Evolutionary conservation across 306 rosid genomes (phyloP).

Genomic region (Castanopsis chinensis): DNA sequence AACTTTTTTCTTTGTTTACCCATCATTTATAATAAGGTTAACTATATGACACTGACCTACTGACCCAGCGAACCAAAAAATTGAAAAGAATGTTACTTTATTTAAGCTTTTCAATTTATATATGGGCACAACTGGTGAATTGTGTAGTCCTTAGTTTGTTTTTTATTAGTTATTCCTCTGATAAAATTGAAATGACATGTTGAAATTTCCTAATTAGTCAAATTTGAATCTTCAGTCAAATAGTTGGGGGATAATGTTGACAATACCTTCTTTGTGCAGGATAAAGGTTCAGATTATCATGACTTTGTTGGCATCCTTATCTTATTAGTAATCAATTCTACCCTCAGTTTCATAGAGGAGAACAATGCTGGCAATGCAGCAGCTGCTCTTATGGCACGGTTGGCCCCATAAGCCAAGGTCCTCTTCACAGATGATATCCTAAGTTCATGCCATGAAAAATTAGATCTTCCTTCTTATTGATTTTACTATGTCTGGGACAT

Average conservation of each 20-base stretch:
- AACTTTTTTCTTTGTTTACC: background rate
- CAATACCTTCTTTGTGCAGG: constrained; percentile 34
- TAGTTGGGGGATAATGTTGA: background rate
- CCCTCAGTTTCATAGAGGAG: constrained; percentile 78
- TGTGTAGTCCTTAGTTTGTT: background rate
- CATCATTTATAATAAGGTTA: background rate
- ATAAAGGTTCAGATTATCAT: constrained; percentile 41
- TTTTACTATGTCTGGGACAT: background rate
- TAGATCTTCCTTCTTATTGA: background rate
- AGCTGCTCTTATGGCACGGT: constrained; percentile 61
- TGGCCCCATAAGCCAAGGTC: constrained; percentile 74
- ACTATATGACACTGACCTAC: background rate
- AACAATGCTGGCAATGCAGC: constrained; percentile 88
- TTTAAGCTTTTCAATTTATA: no score
- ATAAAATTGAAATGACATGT: constrained; percentile 2
- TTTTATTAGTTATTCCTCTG: background rate
- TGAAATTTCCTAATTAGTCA: background rate
- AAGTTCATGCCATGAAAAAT: background rate
- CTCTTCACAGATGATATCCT: constrained; percentile 7
- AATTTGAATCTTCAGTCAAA: background rate
- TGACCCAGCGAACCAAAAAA: no score
- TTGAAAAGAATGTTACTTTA: no score
- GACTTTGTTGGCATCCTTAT: constrained; percentile 63
- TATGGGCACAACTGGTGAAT: background rate
- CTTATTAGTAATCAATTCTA: constrained; percentile 62